Base-by-base conservation (phyloP, 495 filamentous ascomycete genomes). In the Aspergillus mulundensis region DNA sequence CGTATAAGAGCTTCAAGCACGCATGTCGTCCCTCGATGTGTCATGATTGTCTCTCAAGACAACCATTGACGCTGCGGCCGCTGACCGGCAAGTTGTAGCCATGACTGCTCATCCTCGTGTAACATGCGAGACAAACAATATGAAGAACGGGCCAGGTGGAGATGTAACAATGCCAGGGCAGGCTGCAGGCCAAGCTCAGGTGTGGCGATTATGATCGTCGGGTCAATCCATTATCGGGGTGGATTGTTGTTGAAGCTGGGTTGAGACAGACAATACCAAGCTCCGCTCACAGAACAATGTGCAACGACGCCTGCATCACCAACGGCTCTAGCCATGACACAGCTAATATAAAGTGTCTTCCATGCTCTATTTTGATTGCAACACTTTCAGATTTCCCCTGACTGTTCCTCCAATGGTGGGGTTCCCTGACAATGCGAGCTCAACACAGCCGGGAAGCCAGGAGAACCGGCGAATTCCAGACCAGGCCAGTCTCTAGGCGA, bases 51-150 rank as follows among this genome's bases (percentile, higher is more conserved):
- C 15, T 46, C 39, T 18, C 11, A 4, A 23, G n/a, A 16, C 39
- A 32, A 41, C 25, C 53, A 40, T 7, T 48, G 28, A 14, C 21
- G 18, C 14, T 38, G 18, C 7, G 19, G 10, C 15, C 43, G 30
- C 44, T 49, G 15, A 34, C 24, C 23, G 18, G 34, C 34, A 19
- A 16, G 18, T 41, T 34, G 28, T 38, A 23, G 51, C 48, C 48
- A 50, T 50, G 48, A n/a, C 40, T 30, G 36, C 30, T 48, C 16
- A 12, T 20, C 53, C 57, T 61, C n/a, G 52, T 63, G 54, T 59
- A 62, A 64, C 59, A 57, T 56, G 56, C 54, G 62, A 70, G 52
- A 72, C 67, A 60, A 53, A 60, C 58, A 60, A 60, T 60, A 48
- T 34, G 21, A 38, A 43, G 42, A 16, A 45, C 42, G 7, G 41